phyloP scores from a whole-genome alignment of 495 filamentous ascomycete genomes.

The Articulospora tetracladia region DNA sequence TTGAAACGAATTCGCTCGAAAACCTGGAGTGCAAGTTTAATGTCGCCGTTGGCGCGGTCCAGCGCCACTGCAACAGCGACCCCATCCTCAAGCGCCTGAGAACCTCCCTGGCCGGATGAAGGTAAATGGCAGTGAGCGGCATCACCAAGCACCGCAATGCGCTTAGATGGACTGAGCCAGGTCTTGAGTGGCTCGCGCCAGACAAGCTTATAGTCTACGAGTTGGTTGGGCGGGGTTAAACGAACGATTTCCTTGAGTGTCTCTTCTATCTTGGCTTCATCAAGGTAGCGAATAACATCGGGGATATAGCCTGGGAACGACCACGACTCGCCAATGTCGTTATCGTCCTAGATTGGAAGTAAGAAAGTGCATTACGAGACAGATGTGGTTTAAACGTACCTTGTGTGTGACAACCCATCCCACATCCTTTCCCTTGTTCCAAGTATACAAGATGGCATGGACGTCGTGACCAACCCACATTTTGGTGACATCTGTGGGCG shows the following conservation, averaged over 20 bases:
- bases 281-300: slow-evolving; percentile 51
- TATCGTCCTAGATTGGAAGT: slow-evolving; percentile 31
- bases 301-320: slow-evolving; percentile 56
- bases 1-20: not conserved
- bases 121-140: slow-evolving; percentile 13
- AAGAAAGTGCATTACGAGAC: not conserved
- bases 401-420: slow-evolving; percentile 68
- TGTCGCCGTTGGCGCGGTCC: not conserved
- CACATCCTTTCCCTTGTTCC: slow-evolving; percentile 60
- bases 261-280: slow-evolving; percentile 63
- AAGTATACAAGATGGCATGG: slow-evolving; percentile 58
- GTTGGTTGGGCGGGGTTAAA: slow-evolving; percentile 41
- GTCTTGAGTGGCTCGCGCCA: slow-evolving; percentile 65
- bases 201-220: slow-evolving; percentile 68
- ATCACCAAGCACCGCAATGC: slow-evolving; percentile 1
- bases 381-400: not conserved
- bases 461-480: slow-evolving; percentile 60
- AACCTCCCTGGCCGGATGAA: slow-evolving; percentile 12
- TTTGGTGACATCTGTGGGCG: slow-evolving; percentile 38
- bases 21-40: not conserved
- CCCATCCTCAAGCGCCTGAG: slow-evolving; percentile 21
- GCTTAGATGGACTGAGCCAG: slow-evolving; percentile 51
- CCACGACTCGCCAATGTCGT: slow-evolving; percentile 62
- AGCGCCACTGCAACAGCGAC: slow-evolving; percentile 17
- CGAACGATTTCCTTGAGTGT: slow-evolving; percentile 54